phyloP scores from a whole-genome alignment of 116 monocot species.

The Trichopus zeylanicus region DNA sequence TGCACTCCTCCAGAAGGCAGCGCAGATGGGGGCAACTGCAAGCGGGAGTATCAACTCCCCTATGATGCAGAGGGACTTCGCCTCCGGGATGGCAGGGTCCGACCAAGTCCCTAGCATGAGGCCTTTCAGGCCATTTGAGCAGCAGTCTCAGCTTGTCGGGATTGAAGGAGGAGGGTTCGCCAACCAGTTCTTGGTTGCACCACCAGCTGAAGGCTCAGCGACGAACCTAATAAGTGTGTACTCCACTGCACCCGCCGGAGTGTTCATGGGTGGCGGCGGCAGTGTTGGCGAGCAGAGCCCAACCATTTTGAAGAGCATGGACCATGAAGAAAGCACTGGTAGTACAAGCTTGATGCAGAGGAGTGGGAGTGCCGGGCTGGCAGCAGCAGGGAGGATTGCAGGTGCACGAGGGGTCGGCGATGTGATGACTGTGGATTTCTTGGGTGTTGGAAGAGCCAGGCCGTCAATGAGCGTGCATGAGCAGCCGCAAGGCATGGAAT shows the following conservation, averaged over 20 bases:
- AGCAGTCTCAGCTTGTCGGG: background rate
- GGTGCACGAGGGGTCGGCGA: background rate
- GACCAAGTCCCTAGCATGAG: background rate
- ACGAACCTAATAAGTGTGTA: background rate
- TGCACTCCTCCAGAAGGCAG: slow-evolving; percentile 33
- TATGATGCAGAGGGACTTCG: background rate
- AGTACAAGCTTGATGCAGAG: background rate
- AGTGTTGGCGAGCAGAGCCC: no score
- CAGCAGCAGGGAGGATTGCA: background rate
- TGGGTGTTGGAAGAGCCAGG: slow-evolving; percentile 20
- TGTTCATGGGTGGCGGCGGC: no score
- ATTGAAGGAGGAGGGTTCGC: background rate
- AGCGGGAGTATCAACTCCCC: background rate
- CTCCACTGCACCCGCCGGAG: no score
- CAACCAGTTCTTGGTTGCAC: background rate
- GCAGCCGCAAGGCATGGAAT: background rate
- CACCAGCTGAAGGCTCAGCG: background rate
- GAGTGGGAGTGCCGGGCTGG: background rate
- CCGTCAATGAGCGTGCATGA: background rate
- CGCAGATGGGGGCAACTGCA: slow-evolving; percentile 14
- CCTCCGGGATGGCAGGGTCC: background rate
- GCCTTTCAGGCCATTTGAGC: background rate
- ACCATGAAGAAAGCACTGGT: no score
- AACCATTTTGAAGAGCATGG: background rate
- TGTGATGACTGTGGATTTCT: slow-evolving; percentile 17